Percentiles rank a stretch among this genome's conserved stretches.
phyloP scores from a whole-genome alignment of 1,284 basidiomycete species.

The Golubevia pallescens region DNA sequence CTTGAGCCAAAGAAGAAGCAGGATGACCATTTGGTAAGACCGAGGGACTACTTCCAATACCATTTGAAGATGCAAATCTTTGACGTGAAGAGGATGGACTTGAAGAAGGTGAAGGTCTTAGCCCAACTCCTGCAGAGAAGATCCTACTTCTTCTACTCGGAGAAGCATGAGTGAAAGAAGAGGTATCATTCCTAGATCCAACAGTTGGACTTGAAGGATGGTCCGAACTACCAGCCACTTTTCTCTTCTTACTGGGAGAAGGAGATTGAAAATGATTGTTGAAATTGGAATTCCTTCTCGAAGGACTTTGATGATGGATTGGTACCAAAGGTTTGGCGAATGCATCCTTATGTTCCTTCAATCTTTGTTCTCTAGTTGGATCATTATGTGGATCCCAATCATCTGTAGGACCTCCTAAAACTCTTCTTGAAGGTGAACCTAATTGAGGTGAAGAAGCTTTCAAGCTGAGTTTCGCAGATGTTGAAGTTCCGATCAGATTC shows the following conservation, averaged over 20 bases:
- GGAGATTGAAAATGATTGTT: too few species aligned
- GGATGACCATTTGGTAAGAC: constrained; percentile 42
- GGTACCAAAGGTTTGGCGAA: too few species aligned
- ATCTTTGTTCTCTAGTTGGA: constrained; percentile 2
- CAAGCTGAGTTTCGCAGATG: constrained; percentile 16
- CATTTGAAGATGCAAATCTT: background rate
- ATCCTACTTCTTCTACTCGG: background rate
- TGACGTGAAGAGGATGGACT: background rate
- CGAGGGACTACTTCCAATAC: background rate
- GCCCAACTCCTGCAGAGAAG: background rate
- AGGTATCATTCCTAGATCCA: background rate
- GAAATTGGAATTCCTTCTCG: too few species aligned
- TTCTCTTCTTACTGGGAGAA: too few species aligned
- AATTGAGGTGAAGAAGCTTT: constrained; percentile 32
- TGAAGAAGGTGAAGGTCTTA: background rate
- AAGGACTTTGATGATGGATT: too few species aligned
- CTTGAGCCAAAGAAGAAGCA: constrained; percentile 40
- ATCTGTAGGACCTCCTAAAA: too few species aligned
- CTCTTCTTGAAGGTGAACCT: constrained; percentile 19
- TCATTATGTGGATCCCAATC: constrained; percentile 20
- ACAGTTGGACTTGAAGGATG: too few species aligned
- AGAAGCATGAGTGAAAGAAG: background rate
- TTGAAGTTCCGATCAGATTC: too few species aligned
- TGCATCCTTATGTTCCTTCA: too few species aligned
- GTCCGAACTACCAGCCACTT: too few species aligned